A percentile compares a stretch with the other conserved stretches of the same genome.
These are phyloP conservation scores for Sphagnum tenellum DNA, from an alignment of 225 moss, liverwort and hornwort species.

Conservation along the genomic window DNA sequence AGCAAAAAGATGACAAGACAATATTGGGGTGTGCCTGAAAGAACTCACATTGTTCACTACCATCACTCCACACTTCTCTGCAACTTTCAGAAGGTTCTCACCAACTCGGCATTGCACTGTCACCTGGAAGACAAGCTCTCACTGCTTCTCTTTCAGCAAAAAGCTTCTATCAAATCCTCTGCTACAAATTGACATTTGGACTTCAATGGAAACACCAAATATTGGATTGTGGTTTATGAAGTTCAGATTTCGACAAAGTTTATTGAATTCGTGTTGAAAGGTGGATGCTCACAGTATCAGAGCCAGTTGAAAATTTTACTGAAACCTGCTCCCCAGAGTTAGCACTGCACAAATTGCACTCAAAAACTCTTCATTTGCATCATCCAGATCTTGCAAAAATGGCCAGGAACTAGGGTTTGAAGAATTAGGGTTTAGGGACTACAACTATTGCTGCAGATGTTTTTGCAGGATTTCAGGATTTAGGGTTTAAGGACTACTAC, in stretches of 20 bases:
- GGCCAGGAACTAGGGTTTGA: too few relatives aligned
- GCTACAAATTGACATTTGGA: conserved; percentile 41
- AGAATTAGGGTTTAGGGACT: too few relatives aligned
- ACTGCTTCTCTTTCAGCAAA: conserved; percentile 50
- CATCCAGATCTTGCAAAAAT: too few relatives aligned
- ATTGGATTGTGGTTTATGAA: too few relatives aligned
- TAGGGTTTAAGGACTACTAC: too few relatives aligned
- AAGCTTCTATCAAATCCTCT: conserved; percentile 64
- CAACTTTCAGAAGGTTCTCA: conserved; percentile 84
- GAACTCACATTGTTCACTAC: conserved; percentile 50
- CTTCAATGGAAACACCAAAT: too few relatives aligned
- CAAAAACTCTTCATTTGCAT: too few relatives aligned
- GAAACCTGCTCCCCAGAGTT: conserved; percentile 58
- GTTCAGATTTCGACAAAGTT: too few relatives aligned
- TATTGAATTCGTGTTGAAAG: background rate
- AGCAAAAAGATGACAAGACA: background rate
- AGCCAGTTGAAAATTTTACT: conserved; percentile 62
- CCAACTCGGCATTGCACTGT: conserved; percentile 59
- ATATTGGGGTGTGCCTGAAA: background rate
- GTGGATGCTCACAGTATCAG: conserved; percentile 40
- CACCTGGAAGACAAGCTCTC: conserved; percentile 37
- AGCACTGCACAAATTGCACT: conserved; percentile 27
- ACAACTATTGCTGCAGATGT: too few relatives aligned
- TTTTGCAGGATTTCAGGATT: too few relatives aligned
- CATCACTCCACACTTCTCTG: conserved; percentile 72